These are phyloP conservation scores for Colletotrichum paranaense DNA, from an alignment of 2,329 filamentous ascomycete species.

Conservation along the genomic window DNA sequence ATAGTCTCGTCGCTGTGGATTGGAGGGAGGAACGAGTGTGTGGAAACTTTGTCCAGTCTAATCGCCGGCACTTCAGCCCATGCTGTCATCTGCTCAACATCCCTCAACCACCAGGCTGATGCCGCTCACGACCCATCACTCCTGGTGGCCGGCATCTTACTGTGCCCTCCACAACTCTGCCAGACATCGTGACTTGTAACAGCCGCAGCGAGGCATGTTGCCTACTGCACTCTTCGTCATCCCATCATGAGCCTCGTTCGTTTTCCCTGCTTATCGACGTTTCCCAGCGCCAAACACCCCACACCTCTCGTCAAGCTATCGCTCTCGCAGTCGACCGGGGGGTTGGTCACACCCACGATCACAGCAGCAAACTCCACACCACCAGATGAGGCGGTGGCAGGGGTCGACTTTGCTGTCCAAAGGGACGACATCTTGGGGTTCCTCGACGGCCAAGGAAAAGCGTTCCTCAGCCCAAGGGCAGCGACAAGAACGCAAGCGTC, in stretches of 20 bases:
- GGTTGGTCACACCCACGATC: slow-evolving; percentile 31
- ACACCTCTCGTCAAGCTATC: slow-evolving; percentile 2
- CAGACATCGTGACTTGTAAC: not conserved
- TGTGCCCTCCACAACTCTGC: not conserved
- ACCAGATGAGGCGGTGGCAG: slow-evolving; percentile 32
- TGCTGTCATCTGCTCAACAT: slow-evolving; percentile 18
- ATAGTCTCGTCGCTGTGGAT: slow-evolving; percentile 19
- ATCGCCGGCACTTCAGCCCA: slow-evolving; percentile 16
- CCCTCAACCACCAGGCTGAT: not conserved
- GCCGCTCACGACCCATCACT: slow-evolving; percentile 7
- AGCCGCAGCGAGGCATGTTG: slow-evolving; percentile 22
- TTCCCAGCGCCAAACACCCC: slow-evolving; percentile 27
- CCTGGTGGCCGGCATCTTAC: slow-evolving; percentile 12
- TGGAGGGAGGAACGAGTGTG: slow-evolving; percentile 31
- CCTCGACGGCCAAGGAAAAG: slow-evolving; percentile 23
- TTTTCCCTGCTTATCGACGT: slow-evolving; percentile 23
- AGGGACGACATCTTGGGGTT: slow-evolving; percentile 10
- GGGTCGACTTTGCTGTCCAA: slow-evolving; percentile 18
- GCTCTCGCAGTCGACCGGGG: slow-evolving; percentile 3
- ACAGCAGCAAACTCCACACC: slow-evolving; percentile 34
- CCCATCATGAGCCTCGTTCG: slow-evolving; percentile 31
- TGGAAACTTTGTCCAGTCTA: slow-evolving; percentile 15
- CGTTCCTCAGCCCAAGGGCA: not conserved
- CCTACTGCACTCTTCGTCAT: slow-evolving; percentile 30
- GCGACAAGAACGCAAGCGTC: slow-evolving; percentile 27